Conservation (phyloP, 1,284 basidiomycete genomes). For the Lentinula novae-zelandiae region DNA sequence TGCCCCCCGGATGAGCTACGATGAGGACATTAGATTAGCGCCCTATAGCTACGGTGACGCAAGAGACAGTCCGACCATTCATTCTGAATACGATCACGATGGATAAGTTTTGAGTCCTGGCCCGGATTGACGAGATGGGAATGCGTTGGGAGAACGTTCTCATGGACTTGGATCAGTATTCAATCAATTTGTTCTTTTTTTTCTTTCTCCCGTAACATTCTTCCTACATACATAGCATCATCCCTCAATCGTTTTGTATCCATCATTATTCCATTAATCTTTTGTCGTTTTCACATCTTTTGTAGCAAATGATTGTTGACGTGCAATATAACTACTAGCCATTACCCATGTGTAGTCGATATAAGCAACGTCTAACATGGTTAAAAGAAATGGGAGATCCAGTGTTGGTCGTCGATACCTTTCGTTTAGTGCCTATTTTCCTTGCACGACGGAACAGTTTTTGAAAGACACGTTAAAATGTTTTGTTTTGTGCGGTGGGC, state of each 20-base stretch:
- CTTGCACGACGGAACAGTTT: too few relatives aligned
- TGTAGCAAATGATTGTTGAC: background rate
- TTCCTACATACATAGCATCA: background rate
- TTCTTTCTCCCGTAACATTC: background rate
- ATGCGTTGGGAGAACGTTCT: background rate
- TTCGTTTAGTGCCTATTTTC: too few relatives aligned
- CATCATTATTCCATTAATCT: background rate
- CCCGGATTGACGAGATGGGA: background rate
- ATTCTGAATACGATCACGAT: background rate
- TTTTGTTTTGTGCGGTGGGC: too few relatives aligned
- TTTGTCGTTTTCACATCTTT: background rate
- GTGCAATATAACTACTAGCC: background rate
- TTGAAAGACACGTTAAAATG: too few relatives aligned
- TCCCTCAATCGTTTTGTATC: background rate
- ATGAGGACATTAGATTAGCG: conserved; percentile 43
- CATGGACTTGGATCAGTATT: background rate
- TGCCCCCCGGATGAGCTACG: conserved; percentile 29
- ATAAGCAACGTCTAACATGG: too few relatives aligned
- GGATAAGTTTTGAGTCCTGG: background rate
- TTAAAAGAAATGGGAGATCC: too few relatives aligned
- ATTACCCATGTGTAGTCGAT: background rate
- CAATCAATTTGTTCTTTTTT: background rate
- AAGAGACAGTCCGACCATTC: background rate
- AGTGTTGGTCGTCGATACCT: too few relatives aligned
- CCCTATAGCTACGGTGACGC: conserved; percentile 27